Conservation (phyloP, 2,329 filamentous ascomycete species). For the Cordyceps cateniannulata region DNA sequence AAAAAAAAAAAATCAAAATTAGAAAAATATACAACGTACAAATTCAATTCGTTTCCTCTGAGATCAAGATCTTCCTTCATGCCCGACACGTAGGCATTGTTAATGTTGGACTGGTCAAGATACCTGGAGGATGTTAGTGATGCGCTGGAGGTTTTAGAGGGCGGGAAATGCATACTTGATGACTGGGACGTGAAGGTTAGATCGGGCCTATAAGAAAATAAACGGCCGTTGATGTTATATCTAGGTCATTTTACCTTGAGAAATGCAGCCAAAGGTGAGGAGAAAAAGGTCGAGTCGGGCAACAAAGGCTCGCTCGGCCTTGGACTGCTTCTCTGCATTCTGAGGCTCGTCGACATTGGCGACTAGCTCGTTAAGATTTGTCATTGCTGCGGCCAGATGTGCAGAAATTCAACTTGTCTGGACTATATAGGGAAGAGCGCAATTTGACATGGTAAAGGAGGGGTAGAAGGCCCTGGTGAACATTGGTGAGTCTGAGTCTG, state of each 20-base stretch:
- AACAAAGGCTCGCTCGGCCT: slow-evolving; percentile 11
- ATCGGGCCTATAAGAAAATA: too few species aligned
- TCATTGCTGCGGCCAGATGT: neutral
- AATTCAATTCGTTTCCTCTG: slow-evolving; percentile 13
- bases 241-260: slow-evolving; percentile 11
- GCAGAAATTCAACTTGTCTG: too few species aligned
- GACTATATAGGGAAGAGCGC: too few species aligned
- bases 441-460: too few species aligned
- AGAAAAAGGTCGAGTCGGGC: slow-evolving; percentile 15
- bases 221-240: too few species aligned
- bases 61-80: slow-evolving; percentile 21
- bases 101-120: slow-evolving; percentile 22
- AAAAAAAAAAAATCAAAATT: neutral
- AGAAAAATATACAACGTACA: slow-evolving; percentile 6
- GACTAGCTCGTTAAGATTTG: slow-evolving; percentile 4
- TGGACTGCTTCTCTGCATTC: slow-evolving; percentile 2
- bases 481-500: too few species aligned
- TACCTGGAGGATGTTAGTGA: neutral
- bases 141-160: neutral
- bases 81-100: slow-evolving; percentile 22
- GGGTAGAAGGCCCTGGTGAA: too few species aligned
- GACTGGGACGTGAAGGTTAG: slow-evolving; percentile 4
- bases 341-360: slow-evolving; percentile 2
- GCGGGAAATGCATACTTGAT: slow-evolving; percentile 14
- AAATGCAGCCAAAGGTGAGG: slow-evolving; percentile 18